Evolutionary conservation across 805 yeast genomes (phyloP).

Genomic region (Spathaspora hagerdaliae): DNA sequence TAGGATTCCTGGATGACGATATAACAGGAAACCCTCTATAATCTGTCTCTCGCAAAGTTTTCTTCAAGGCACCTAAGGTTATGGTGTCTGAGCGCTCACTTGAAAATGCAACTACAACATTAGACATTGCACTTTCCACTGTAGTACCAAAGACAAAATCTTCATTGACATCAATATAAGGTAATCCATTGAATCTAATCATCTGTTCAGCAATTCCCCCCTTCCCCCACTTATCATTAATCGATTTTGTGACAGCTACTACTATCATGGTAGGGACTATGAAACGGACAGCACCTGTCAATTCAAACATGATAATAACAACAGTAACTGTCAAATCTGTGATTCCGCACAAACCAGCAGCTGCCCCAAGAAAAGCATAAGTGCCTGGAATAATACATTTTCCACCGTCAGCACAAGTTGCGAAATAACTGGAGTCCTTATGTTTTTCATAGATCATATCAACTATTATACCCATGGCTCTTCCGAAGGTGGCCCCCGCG

Average conservation of each 20-base stretch:
- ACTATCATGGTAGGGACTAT: constrained; percentile 96
- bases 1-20: constrained; percentile 29
- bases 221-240: constrained; percentile 72
- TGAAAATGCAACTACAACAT: constrained; percentile 33
- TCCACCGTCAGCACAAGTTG: constrained; percentile 27
- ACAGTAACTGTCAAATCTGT: constrained; percentile 91
- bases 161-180: constrained; percentile 70
- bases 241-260: constrained; percentile 78
- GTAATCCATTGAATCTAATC: constrained; percentile 84
- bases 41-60: constrained; percentile 26
- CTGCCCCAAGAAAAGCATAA: constrained; percentile 94
- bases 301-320: constrained; percentile 91
- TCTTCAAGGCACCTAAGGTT: constrained; percentile 28
- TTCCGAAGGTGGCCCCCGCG: constrained; percentile 91
- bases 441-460: constrained; percentile 37
- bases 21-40: constrained; percentile 56
- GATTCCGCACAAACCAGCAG: constrained; percentile 90
- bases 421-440: constrained; percentile 31
- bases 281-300: constrained; percentile 91
- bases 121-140: constrained; percentile 61
- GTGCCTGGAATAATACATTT: constrained; percentile 87
- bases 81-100: constrained; percentile 22
- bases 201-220: constrained; percentile 95
- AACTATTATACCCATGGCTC: constrained; percentile 75
- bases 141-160: constrained; percentile 48